Percentiles rank a stretch among this genome's conserved stretches.
Evolutionary conservation across 2,329 filamentous ascomycete species (phyloP).

Genomic region (Xylariaceae sp.): DNA sequence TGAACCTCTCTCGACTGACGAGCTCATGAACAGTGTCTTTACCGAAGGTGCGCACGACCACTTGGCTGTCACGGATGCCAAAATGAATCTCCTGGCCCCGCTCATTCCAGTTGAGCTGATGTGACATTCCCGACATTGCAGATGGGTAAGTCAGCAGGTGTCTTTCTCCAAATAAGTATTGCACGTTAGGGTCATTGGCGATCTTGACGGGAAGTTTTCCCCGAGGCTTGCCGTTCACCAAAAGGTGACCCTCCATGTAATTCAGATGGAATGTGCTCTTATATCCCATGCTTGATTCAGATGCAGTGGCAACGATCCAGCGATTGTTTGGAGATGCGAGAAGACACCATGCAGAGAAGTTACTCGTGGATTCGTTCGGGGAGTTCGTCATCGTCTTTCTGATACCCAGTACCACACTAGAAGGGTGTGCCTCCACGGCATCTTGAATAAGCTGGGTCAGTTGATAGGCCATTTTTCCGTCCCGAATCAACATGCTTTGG

Average conservation of each 20-base stretch:
- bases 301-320: conserved; percentile 14
- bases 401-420: conserved; percentile 24
- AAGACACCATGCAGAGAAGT: conserved; percentile 4
- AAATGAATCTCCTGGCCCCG: background rate
- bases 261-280: conserved; percentile 27
- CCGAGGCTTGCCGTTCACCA: conserved; percentile 29
- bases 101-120: conserved; percentile 18
- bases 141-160: conserved; percentile 48
- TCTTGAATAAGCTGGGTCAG: conserved; percentile 27
- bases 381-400: conserved; percentile 4
- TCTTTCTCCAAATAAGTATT: conserved; percentile 45
- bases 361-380: background rate
- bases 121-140: conserved; percentile 43
- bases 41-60: too few relatives aligned
- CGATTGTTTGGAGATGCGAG: conserved; percentile 12
- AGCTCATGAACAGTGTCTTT: too few relatives aligned
- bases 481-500: conserved; percentile 35
- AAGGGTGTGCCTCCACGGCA: conserved; percentile 22
- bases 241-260: conserved; percentile 24
- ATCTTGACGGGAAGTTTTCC: conserved; percentile 45
- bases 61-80: background rate
- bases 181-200: conserved; percentile 32
- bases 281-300: background rate
- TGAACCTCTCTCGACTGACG: background rate
- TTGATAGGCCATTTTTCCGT: conserved; percentile 35